phyloP scores from a whole-genome alignment of 805 yeast species.

The Cyberlindnera suaveolens region DNA sequence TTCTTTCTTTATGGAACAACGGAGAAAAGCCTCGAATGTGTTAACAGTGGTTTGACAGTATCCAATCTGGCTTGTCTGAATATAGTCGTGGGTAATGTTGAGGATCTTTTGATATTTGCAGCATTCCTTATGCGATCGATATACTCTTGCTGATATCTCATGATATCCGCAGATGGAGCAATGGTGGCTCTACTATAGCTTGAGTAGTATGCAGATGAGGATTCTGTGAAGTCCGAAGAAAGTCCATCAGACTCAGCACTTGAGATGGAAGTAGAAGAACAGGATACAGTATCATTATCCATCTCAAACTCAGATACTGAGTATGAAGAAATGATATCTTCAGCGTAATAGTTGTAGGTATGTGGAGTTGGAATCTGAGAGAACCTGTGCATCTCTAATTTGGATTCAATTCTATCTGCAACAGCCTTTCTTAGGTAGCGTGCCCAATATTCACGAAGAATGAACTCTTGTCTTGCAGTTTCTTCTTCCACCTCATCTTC shows the following conservation, averaged over 20 bases:
- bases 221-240: conserved; percentile 5
- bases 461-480: conserved; percentile 5
- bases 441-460: conserved; percentile 10
- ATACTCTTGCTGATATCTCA: conserved; percentile 11
- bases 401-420: conserved; percentile 20
- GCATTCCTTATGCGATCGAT: conserved; percentile 4
- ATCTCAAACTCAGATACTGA: conserved; percentile 3
- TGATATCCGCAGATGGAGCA: conserved; percentile 10
- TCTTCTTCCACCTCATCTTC: conserved; percentile 4
- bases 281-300: conserved; percentile 5
- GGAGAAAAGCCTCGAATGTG: conserved; percentile 11
- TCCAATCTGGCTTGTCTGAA: conserved; percentile 1
- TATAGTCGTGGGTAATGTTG: conserved; percentile 10
- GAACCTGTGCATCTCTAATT: conserved; percentile 12
- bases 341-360: conserved; percentile 5
- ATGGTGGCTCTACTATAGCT: neutral
- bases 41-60: neutral
- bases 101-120: conserved; percentile 15
- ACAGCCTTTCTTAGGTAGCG: conserved; percentile 16
- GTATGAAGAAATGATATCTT: conserved; percentile 1
- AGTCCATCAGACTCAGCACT: conserved; percentile 3
- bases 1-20: neutral
- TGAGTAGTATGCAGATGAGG: conserved; percentile 6
- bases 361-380: conserved; percentile 13
- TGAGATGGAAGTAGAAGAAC: conserved; percentile 16